Evolutionary conservation across 805 yeast genomes (phyloP).

Genomic region (Geotrichum ghanense): DNA sequence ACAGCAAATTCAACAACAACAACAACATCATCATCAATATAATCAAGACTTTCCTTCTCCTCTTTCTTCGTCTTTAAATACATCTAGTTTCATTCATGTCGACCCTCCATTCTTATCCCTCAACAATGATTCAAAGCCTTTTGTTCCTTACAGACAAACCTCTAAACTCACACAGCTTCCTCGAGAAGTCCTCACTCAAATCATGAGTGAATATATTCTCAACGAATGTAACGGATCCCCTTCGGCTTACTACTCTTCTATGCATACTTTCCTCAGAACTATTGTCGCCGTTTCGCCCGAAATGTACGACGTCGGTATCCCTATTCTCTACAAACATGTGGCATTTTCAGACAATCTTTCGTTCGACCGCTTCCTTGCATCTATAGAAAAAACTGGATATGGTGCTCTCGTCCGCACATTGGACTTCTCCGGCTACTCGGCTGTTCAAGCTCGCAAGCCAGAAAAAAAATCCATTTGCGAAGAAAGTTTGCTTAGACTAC

Average conservation of each 20-base stretch:
- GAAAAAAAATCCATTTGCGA: slow-evolving; percentile 86
- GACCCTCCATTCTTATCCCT: background rate
- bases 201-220: slow-evolving; percentile 16
- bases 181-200: slow-evolving; percentile 17
- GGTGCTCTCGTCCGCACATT: slow-evolving; percentile 51
- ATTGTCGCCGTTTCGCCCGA: slow-evolving; percentile 17
- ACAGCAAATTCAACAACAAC: no score
- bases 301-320: slow-evolving; percentile 26
- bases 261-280: slow-evolving; percentile 12
- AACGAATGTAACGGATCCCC: slow-evolving; percentile 9
- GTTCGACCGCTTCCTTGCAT: slow-evolving; percentile 56
- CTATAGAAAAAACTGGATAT: slow-evolving; percentile 39
- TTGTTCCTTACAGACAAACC: background rate
- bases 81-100: background rate
- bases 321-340: slow-evolving; percentile 28
- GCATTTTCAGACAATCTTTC: slow-evolving; percentile 68
- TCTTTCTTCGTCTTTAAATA: no score
- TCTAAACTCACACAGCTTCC: slow-evolving; percentile 11
- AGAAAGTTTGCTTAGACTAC: slow-evolving; percentile 52
- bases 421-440: slow-evolving; percentile 82
- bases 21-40: no score
- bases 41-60: no score
- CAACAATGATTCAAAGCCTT: background rate
- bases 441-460: slow-evolving; percentile 71
- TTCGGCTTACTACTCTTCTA: slow-evolving; percentile 10